Evolutionary conservation across 768 basidiomycete species (phyloP).

Genomic region (Rhodotorula paludigena): DNA sequence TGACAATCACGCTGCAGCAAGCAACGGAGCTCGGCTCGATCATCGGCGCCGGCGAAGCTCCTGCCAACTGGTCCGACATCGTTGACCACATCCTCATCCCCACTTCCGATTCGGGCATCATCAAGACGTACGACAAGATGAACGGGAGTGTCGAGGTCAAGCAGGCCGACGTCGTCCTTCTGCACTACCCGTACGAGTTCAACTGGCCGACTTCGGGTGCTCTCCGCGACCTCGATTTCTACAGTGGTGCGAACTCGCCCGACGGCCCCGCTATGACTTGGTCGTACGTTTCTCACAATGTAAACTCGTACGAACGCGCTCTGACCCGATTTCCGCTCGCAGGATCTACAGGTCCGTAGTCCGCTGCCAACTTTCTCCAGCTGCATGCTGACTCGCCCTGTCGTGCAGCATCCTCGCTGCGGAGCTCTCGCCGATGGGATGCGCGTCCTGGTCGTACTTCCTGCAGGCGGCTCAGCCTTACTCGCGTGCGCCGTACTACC

Average conservation of each 20-base stretch:
- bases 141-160: constrained; percentile 32
- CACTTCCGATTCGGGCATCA: constrained; percentile 8
- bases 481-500: constrained; percentile 29
- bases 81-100: constrained; percentile 29
- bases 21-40: constrained; percentile 18
- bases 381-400: neutral
- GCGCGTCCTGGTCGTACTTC: constrained; percentile 28
- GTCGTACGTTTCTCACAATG: constrained; percentile 12
- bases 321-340: neutral
- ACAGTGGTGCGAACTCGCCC: constrained; percentile 9
- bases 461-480: constrained; percentile 24
- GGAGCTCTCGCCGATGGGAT: constrained; percentile 22
- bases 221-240: constrained; percentile 28
- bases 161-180: constrained; percentile 37
- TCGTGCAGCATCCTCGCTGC: constrained; percentile 9
- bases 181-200: constrained; percentile 29
- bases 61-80: constrained; percentile 24
- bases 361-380: neutral
- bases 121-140: constrained; percentile 31
- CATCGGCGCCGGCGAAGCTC: neutral
- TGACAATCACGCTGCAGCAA: constrained; percentile 17
- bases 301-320: neutral
- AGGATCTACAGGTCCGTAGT: neutral
- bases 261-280: constrained; percentile 34
- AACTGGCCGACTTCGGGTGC: neutral